Conservation (phyloP, 1,284 basidiomycete genomes). For the Puccinia novopanici region DNA sequence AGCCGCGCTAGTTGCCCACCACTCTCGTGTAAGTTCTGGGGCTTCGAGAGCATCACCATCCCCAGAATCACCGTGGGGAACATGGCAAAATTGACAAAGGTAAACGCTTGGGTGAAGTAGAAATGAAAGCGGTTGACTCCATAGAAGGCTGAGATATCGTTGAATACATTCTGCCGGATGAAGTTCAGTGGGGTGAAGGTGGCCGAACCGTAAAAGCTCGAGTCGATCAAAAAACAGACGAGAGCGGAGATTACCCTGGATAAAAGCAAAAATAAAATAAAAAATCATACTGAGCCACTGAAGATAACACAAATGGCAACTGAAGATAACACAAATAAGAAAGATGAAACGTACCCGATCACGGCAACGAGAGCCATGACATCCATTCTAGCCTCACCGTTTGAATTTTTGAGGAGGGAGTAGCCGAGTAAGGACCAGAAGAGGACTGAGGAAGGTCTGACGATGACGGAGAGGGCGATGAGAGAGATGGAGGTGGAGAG, state of each 20-base stretch:
- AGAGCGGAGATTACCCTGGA: constrained; percentile 61
- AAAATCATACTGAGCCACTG: neutral
- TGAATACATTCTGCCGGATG: constrained; percentile 71
- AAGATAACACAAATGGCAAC: constrained; percentile 29
- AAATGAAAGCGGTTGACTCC: constrained; percentile 84
- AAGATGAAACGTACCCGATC: constrained; percentile 54
- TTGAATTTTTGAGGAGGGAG: constrained; percentile 24
- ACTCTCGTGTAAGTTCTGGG: constrained; percentile 7
- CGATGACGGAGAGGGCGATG: constrained; percentile 55
- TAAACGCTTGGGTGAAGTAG: constrained; percentile 82
- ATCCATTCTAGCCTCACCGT: constrained; percentile 24
- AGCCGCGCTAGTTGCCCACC: neutral
- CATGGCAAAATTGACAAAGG: constrained; percentile 65
- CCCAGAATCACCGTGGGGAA: constrained; percentile 51
- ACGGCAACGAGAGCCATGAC: constrained; percentile 27
- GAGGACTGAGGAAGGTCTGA: constrained; percentile 44
- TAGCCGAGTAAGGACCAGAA: constrained; percentile 35
- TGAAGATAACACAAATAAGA: constrained; percentile 41
- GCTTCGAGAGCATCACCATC: neutral
- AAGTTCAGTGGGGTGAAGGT: constrained; percentile 82
- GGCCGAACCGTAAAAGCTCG: constrained; percentile 68
- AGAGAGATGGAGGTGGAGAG: constrained; percentile 40
- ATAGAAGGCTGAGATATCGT: constrained; percentile 86
- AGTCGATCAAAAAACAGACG: constrained; percentile 66
- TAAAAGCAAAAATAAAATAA: constrained; percentile 15